Conservation (phyloP, 306 rosid species). For the Urtica urens region DNA sequence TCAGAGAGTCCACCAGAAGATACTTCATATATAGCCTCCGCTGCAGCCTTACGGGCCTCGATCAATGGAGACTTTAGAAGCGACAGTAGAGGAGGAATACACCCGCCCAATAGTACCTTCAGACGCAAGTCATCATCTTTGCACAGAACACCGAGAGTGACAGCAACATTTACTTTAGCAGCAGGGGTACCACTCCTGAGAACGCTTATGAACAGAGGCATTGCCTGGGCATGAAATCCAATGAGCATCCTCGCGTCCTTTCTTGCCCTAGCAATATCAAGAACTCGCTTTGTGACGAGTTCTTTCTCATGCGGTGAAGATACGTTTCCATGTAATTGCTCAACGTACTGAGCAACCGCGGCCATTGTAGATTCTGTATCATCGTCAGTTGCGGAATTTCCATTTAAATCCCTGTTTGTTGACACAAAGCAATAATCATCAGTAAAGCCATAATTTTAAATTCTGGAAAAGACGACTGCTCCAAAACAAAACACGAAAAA, state of each 20-base stretch:
- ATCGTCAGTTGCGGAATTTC: conserved; percentile 38
- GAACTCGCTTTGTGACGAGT: conserved; percentile 55
- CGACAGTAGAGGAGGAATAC: conserved; percentile 87
- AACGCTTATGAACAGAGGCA: conserved; percentile 90
- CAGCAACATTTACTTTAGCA: conserved; percentile 85
- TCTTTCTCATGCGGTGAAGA: conserved; percentile 78
- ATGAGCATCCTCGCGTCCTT: conserved; percentile 75
- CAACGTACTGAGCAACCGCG: conserved; percentile 67
- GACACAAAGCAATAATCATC: not conserved
- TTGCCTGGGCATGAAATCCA: conserved; percentile 94
- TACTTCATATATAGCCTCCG: conserved; percentile 94
- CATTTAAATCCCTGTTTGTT: conserved; percentile 41
- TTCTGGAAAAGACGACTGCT: not conserved
- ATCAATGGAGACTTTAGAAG: conserved; percentile 70
- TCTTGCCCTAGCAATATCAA: conserved; percentile 51
- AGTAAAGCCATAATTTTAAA: not conserved
- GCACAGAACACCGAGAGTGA: conserved; percentile 68
- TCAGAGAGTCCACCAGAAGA: conserved; percentile 81
- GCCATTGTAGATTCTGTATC: conserved; percentile 77
- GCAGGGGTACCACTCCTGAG: conserved; percentile 71
- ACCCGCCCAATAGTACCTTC: conserved; percentile 95
- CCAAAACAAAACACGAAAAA: not conserved
- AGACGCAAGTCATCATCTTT: conserved; percentile 86
- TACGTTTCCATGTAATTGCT: conserved; percentile 76
- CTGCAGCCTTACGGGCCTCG: conserved; percentile 83